Percentiles rank a stretch among this genome's conserved stretches.
Evolutionary conservation across 1,284 basidiomycete species (phyloP).

Genomic region (Phylloboletellus chloephorus): DNA sequence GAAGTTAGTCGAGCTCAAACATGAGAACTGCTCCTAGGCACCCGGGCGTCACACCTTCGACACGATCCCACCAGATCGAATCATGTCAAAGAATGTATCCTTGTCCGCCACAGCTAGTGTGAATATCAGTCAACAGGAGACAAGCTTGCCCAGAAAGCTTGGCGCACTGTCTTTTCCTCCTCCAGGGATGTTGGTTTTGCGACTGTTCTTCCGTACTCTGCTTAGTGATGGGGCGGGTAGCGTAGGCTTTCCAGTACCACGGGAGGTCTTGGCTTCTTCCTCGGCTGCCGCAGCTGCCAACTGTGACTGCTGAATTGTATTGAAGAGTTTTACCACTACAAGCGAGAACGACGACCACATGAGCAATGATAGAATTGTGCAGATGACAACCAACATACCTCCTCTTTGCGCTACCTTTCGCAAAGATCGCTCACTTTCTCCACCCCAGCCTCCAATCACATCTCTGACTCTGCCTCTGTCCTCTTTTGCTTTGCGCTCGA

Average conservation of each 20-base stretch:
- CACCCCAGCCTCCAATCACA: conserved; percentile 80
- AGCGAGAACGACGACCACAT: conserved; percentile 1
- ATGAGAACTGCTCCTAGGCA: not conserved
- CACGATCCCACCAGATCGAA: conserved; percentile 67
- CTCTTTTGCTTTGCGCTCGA: conserved; percentile 71
- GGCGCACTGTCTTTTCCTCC: conserved; percentile 52
- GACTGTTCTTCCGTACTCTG: conserved; percentile 44
- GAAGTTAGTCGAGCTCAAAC: not conserved
- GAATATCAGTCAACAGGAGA: conserved; percentile 8
- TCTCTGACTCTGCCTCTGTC: conserved; percentile 67
- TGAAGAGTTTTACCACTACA: conserved; percentile 76
- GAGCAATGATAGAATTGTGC: not conserved
- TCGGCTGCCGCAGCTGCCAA: conserved; percentile 44
- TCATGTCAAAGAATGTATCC: conserved; percentile 74
- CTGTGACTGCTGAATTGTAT: conserved; percentile 76
- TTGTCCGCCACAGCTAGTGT: conserved; percentile 49
- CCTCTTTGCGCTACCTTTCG: conserved; percentile 80
- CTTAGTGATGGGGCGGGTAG: conserved; percentile 57
- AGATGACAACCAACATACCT: conserved; percentile 42
- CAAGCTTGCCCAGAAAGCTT: not conserved
- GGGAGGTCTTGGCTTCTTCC: conserved; percentile 52
- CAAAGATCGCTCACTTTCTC: conserved; percentile 67
- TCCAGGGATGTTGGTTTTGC: conserved; percentile 49
- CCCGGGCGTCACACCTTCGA: conserved; percentile 38
- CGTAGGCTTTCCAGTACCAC: conserved; percentile 69